Base-by-base conservation (phyloP, 2,329 filamentous ascomycete genomes). In the Aspergillus flavus region DNA sequence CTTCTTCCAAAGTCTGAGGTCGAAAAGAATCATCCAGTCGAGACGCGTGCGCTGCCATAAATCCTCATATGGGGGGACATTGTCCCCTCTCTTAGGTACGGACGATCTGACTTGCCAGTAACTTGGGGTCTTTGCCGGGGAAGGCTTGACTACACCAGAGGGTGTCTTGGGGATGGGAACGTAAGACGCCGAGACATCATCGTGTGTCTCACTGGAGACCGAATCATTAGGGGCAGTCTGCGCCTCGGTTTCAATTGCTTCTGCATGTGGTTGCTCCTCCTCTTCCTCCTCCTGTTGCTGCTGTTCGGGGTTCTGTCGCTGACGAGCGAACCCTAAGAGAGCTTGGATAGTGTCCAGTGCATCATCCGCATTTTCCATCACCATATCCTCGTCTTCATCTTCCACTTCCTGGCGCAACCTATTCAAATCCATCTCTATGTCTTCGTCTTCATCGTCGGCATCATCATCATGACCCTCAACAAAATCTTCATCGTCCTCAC, bases 1-100 rank as follows among this genome's bases (percentile, higher is more conserved):
- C 75, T 93, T 95, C 80, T 99, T 99, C 95, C 95, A 99, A 85
- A 99, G 88, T 48, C 95, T 86, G 58, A 99, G 81, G 76, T 99
- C 95, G 75, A 97, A 99, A 10, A 99, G 83, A 34, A 99, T 92
- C 73, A 99, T 86, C 87, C 93, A 97, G 78, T 99, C 95, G 6
- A 99, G 83, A 36, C 95, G 90, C 14, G 98, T 91, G 36, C 94
- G 89, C 73, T 94, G 89, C 81, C 93, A 93, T 6, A 99, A 84
- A 72, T 99, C 91, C 76, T 99, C 95, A 59, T 93, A 91, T 19
- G 87, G 84, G 55, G 89, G 89, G 7, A 90, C 81, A 59, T 85
- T 85, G 36, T 87, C 84, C 48, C 84, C 83, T 61, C 87, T 84
- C 52, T 83, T 85, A 75, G 91, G 94, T 36, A 86, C 85, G 21